Evolutionary conservation across 2,329 filamentous ascomycete genomes (phyloP).

Genomic region (Ophiostoma novo-ulmi): DNA sequence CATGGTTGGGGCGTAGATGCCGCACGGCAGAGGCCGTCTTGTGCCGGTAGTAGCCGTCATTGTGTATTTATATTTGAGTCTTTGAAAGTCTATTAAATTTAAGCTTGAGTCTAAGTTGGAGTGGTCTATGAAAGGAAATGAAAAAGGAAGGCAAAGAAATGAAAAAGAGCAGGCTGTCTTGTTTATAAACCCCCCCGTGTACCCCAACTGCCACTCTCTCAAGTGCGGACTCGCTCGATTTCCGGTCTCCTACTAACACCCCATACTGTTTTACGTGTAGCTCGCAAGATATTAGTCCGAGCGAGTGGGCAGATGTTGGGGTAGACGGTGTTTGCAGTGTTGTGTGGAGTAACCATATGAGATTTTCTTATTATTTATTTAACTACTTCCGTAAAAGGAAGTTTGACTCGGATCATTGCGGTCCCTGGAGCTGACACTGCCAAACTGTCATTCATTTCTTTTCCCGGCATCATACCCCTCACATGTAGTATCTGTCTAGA

Average conservation of each 20-base stretch:
- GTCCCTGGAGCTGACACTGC: background rate
- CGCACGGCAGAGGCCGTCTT: constrained; percentile 62
- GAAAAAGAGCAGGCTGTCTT: constrained; percentile 25
- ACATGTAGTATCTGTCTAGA: background rate
- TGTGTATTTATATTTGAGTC: background rate
- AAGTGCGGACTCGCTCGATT: background rate
- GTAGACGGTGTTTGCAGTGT: background rate
- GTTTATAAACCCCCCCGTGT: background rate
- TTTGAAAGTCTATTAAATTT: background rate
- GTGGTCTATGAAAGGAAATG: constrained; percentile 11
- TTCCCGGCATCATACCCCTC: background rate
- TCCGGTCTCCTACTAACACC: constrained; percentile 10
- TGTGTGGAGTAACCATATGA: background rate
- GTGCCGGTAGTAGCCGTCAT: constrained; percentile 38
- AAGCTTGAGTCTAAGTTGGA: background rate
- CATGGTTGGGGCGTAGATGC: constrained; percentile 85
- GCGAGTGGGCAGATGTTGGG: constrained; percentile 19
- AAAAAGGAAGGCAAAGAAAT: background rate
- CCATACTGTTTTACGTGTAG: constrained; percentile 11
- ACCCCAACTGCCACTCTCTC: background rate
- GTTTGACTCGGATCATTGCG: constrained; percentile 4
- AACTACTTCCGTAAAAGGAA: background rate
- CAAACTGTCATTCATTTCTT: background rate
- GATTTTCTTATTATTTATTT: background rate
- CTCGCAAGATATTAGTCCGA: constrained; percentile 31